A percentile compares a stretch with the other conserved stretches of the same genome.
phyloP scores from a whole-genome alignment of 2,329 filamentous ascomycete species.

The Monilinia polystroma region DNA sequence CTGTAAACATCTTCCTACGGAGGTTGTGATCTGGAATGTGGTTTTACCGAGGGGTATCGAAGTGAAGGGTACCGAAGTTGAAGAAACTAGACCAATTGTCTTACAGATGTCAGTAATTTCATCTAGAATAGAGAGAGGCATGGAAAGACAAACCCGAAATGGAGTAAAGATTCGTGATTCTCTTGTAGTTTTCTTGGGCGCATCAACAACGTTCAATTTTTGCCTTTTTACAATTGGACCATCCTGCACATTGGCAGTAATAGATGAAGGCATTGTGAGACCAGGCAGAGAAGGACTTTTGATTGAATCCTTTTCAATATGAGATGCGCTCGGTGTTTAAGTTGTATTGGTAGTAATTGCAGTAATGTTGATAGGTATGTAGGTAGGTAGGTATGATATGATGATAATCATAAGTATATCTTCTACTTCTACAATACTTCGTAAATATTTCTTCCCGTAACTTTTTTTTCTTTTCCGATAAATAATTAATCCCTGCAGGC shows the following conservation, averaged over 20 bases:
- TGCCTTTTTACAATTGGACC: constrained; percentile 73
- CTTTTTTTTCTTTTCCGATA: no score
- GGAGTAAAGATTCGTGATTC: constrained; percentile 87
- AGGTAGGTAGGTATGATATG: no score
- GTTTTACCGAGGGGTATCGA: constrained; percentile 86
- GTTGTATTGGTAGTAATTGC: no score
- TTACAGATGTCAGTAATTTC: constrained; percentile 43
- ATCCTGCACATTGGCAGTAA: constrained; percentile 48
- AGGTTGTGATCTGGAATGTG: constrained; percentile 96
- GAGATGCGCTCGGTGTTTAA: no score
- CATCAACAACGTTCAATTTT: constrained; percentile 53
- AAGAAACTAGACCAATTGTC: constrained; percentile 92
- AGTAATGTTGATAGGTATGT: no score
- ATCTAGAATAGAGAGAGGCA: neutral
- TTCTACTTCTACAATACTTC: no score
- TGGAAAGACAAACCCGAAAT: constrained; percentile 68
- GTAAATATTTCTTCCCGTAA: no score
- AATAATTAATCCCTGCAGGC: no score
- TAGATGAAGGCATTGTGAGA: constrained; percentile 47
- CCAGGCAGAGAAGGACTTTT: no score
- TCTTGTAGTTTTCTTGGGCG: constrained; percentile 44
- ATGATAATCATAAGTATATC: no score
- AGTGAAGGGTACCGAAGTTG: constrained; percentile 86
- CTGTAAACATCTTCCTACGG: constrained; percentile 83
- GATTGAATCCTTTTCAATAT: neutral